Percentiles rank a stretch among this genome's conserved stretches.
These are phyloP conservation scores for Geum urbanum DNA, from an alignment of 306 rosid species.

Conservation along the genomic window DNA sequence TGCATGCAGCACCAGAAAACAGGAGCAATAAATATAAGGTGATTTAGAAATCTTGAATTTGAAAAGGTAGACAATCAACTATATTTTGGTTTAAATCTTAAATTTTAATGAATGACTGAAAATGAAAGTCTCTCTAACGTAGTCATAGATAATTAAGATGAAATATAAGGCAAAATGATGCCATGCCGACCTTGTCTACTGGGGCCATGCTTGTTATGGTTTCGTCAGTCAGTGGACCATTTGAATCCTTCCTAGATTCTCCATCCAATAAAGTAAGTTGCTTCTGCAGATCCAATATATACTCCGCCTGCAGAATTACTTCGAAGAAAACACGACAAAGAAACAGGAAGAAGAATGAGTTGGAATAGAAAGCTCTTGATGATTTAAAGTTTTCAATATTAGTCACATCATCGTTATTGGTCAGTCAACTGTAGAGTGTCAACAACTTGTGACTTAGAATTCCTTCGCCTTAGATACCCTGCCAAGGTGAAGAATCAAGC, in stretches of 20 bases:
- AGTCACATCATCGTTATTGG: not conserved
- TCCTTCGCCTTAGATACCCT: not conserved
- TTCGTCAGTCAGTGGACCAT: slow-evolving; percentile 64
- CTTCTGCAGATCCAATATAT: slow-evolving; percentile 86
- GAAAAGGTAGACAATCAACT: slow-evolving; percentile 12
- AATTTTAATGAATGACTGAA: not conserved
- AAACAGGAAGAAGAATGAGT: not conserved
- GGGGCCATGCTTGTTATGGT: slow-evolving; percentile 68
- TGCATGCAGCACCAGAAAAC: not conserved
- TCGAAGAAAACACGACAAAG: not conserved
- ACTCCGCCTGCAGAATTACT: slow-evolving; percentile 65
- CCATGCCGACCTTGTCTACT: slow-evolving; percentile 67
- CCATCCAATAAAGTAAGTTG: slow-evolving; percentile 81
- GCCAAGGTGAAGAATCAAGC: not conserved
- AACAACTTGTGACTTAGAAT: not conserved
- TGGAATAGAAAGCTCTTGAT: not conserved
- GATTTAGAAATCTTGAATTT: not conserved
- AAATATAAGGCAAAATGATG: slow-evolving; percentile 4
- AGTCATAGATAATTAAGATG: slow-evolving; percentile 19
- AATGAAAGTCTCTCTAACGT: not conserved
- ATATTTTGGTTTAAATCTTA: not conserved
- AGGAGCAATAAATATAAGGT: not conserved
- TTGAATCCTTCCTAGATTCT: slow-evolving; percentile 76
- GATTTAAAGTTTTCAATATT: not conserved
- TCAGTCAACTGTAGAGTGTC: not conserved